Evolutionary conservation across 2,329 filamentous ascomycete genomes (phyloP), one percentile per base, ranked within the genome.

Genomic region (Botrytis porri): DNA sequence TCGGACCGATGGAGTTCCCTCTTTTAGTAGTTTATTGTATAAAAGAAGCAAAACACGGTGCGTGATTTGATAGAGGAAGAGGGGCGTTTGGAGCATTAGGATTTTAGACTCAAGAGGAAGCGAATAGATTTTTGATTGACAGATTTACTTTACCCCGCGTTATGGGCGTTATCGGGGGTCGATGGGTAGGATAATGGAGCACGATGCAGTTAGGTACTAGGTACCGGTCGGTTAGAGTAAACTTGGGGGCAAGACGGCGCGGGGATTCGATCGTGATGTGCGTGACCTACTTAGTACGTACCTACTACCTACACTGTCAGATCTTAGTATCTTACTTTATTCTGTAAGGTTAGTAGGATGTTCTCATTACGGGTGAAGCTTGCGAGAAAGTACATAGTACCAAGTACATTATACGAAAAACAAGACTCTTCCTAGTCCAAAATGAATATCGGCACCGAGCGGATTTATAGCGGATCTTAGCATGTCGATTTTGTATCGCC

Each of bases 61-160:
- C 29, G 20, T 43, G 29, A 41, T 29, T 65, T 45, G 41, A 18
- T n/a, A 65, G 25, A 25, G 32, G 22, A 22, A n/a, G 48, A n/a
- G 48, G 10, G 25, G 25, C 25, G 4, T 25, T 51, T n/a, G 48
- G 25, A n/a, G 12, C 5, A 51, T 16, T 3, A 16, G 25, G 48
- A n/a, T 54, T 54, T 54, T 54, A 54, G 48, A 54, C 25, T n/a
- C 48, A 16, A 61, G 59, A 61, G 60, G 60, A 62, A 62, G 60
- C 60, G 35, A 39, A 62, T 37, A 35, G 60, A 62, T 39, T 25
- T 35, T 39, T 39, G 7, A 16, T 62, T 62, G 60, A 16, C 37
- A 39, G 35, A 39, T 39, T 62, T 62, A 62, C 60, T 39, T 62
- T 62, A 62, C 60, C 60, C 60, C 35, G 60, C 60, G 35, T n/a